These are phyloP conservation scores for Fusarium sp. DNA, from an alignment of 2,329 filamentous ascomycete species.

Conservation along the genomic window DNA sequence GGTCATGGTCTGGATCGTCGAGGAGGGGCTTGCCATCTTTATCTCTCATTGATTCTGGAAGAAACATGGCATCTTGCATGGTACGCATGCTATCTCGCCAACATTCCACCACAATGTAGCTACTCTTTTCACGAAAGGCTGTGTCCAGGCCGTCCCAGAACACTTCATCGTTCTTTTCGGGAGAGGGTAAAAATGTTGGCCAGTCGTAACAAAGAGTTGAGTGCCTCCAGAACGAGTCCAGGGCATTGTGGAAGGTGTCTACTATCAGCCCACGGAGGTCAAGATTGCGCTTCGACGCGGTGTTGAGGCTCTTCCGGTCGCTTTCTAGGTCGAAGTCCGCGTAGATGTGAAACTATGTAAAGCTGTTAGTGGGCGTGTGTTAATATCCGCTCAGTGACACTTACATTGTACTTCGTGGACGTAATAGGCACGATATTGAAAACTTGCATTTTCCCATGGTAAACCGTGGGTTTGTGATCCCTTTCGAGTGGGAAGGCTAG, in stretches of 20 bases:
- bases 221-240: background rate
- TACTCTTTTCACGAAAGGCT: background rate
- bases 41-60: background rate
- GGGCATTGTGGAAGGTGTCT: background rate
- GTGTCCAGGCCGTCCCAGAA: slow-evolving; percentile 26
- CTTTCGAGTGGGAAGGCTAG: slow-evolving; percentile 34
- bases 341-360: slow-evolving; percentile 39
- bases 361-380: no score
- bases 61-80: background rate
- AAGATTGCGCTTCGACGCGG: slow-evolving; percentile 23
- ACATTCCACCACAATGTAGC: no score
- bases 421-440: slow-evolving; percentile 36
- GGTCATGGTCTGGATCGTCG: slow-evolving; percentile 11
- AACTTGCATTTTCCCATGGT: slow-evolving; percentile 13
- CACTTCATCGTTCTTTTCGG: background rate
- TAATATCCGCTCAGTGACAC: background rate
- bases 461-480: background rate
- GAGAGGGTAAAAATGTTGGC: slow-evolving; percentile 23
- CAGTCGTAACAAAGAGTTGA: slow-evolving; percentile 28
- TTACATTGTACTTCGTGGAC: slow-evolving; percentile 19
- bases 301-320: slow-evolving; percentile 30
- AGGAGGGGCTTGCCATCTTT: slow-evolving; percentile 16
- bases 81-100: no score
- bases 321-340: slow-evolving; percentile 35
- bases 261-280: slow-evolving; percentile 10